A percentile compares a stretch with the other conserved stretches of the same genome.
phyloP scores from a whole-genome alignment of 176 grass and related monocot genomes.

The Oryza coarctata region DNA sequence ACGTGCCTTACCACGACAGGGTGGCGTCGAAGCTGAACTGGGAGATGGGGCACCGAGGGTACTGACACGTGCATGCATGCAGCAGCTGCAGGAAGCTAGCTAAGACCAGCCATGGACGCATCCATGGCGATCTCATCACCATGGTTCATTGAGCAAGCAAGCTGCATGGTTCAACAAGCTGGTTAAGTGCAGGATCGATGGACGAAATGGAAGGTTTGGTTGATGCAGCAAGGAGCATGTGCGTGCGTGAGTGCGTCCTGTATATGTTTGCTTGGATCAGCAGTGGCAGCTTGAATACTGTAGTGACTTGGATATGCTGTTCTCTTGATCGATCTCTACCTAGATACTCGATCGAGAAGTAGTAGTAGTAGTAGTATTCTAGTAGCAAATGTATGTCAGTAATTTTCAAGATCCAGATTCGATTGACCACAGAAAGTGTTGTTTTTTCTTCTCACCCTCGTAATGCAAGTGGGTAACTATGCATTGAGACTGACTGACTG shows the following conservation, averaged over 20 bases:
- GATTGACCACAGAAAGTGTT: neutral
- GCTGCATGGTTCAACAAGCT: conserved; percentile 8
- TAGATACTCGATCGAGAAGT: neutral
- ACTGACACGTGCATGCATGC: conserved; percentile 10
- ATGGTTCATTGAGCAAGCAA: no score
- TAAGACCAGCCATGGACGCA: neutral
- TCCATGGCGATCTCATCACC: no score
- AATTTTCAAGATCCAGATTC: conserved; percentile 30
- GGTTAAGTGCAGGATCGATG: neutral
- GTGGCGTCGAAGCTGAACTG: conserved; percentile 86
- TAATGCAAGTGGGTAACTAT: no score
- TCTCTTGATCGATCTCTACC: neutral
- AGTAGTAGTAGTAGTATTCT: neutral
- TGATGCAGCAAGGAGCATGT: neutral
- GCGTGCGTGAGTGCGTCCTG: conserved; percentile 17
- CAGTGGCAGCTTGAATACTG: conserved; percentile 26
- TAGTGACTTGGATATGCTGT: conserved; percentile 20
- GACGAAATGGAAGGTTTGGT: neutral
- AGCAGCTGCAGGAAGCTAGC: neutral
- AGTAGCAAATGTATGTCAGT: neutral
- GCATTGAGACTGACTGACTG: no score
- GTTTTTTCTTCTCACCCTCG: no score
- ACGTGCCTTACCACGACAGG: conserved; percentile 88
- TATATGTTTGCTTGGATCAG: conserved; percentile 33
- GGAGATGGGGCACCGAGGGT: conserved; percentile 58